Percentiles rank a stretch among this genome's conserved stretches.
Conservation (phyloP, 2,329 filamentous ascomycete genomes). For the Cladosporium halotolerans region DNA sequence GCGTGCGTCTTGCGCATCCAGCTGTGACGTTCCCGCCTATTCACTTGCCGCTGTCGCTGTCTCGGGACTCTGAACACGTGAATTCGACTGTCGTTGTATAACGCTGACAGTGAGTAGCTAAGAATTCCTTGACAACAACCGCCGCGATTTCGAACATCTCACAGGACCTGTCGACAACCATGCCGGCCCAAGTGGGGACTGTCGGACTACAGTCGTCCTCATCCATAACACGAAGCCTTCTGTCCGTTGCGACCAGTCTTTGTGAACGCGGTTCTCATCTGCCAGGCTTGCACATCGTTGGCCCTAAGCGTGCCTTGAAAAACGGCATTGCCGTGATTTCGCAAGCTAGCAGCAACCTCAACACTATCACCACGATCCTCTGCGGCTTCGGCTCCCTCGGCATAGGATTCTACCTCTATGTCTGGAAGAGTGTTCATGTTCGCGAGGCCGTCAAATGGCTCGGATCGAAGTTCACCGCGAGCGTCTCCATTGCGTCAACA, state of each 20-base stretch:
- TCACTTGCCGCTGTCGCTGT: no score
- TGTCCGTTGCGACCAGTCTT: slow-evolving; percentile 5
- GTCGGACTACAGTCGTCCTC: slow-evolving; percentile 1
- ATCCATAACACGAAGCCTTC: background rate
- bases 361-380: background rate
- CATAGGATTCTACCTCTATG: slow-evolving; percentile 3
- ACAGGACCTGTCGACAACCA: background rate
- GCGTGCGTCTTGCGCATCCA: no score
- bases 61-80: no score
- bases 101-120: no score
- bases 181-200: background rate
- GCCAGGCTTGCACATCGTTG: background rate
- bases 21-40: no score
- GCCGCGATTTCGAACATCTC: no score
- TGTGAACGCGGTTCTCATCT: background rate
- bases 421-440: background rate
- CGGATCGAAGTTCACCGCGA: slow-evolving; percentile 1
- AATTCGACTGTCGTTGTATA: no score
- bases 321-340: slow-evolving; percentile 1
- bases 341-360: background rate
- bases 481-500: slow-evolving; percentile 1
- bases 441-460: background rate
- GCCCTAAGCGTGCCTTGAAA: slow-evolving; percentile 1
- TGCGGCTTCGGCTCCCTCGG: slow-evolving; percentile 3
- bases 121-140: no score